Evolutionary conservation across 2,329 filamentous ascomycete genomes (phyloP), one percentile per base, ranked within the genome.

Genomic region (Aspergillus pseudoviridinutans): DNA sequence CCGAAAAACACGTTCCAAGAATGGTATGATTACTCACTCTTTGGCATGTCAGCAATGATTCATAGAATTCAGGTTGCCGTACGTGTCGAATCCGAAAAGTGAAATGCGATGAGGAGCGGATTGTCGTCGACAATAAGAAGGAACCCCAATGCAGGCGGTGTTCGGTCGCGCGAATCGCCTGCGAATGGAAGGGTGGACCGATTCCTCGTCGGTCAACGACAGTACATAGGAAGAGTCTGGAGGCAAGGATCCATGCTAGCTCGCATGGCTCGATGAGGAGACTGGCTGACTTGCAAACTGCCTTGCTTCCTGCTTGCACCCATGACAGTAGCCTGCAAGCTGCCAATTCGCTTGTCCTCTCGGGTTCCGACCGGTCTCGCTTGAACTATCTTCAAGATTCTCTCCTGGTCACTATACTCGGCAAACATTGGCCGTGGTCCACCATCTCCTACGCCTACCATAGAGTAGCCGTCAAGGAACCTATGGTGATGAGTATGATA

Each of bases 401-500:
- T 42, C 66, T 59, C 22, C 55, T 69, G 8, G 67, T 69, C 8
- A 58, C 67, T 4, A 27, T 67, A 27, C 62, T 70, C 8, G 67
- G 67, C 14, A 68, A 69, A 51, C 62, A 66, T 41, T 70, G 67
- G 68, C 67, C 60, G 17, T 68, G 63, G 66, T 69, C 67, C 20
- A 63, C 62, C 1, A 53, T 69, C 3, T 65, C 67, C 3, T 67
- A 68, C 57, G 52, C 62, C 7, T 70, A 69, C 57, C 64, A 65
- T 22, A 65, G 62, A 38, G 62, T 70, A 29, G 64, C 66, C 3
- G 61, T 63, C 28, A 63, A 56, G 27, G 62, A 68, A 50, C 66
- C 62, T 5, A 67, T 69, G 66, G 60, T 68, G n/a, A 68, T 69
- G 65, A 67, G 66, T 46, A 68, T 68, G 66, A 63, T 69, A 17